Evolutionary conservation across 139 green algal genomes (phyloP).

Genomic region (Coccomyxa sp.): DNA sequence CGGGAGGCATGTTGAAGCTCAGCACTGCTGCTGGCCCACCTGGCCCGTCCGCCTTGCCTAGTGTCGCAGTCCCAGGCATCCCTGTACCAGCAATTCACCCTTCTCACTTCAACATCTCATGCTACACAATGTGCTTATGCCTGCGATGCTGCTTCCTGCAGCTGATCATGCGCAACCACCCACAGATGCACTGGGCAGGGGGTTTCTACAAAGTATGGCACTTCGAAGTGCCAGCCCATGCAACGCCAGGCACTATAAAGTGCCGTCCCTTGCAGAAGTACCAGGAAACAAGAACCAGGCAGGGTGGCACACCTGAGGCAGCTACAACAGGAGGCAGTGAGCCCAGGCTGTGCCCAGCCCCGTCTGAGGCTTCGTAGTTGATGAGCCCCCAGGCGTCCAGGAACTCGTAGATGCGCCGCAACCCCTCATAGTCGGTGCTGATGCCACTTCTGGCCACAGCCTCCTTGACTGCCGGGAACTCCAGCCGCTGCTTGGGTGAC

Average conservation of each 20-base stretch:
- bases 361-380: slow-evolving; percentile 58
- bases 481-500: slow-evolving; percentile 42
- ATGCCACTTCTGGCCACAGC: slow-evolving; percentile 24
- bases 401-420: slow-evolving; percentile 72
- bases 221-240: no score
- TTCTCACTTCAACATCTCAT: neutral
- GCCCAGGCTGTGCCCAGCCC: neutral
- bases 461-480: slow-evolving; percentile 53
- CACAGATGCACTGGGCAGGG: no score
- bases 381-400: slow-evolving; percentile 85
- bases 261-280: no score
- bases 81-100: neutral
- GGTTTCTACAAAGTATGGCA: no score
- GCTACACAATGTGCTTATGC: no score
- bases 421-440: slow-evolving; percentile 56
- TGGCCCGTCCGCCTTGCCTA: neutral
- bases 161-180: no score
- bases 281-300: no score
- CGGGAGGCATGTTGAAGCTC: neutral
- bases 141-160: no score
- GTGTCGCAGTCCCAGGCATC: neutral
- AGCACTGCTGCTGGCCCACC: neutral
- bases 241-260: no score
- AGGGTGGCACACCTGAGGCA: neutral
- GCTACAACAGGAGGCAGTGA: neutral